Percentiles rank a stretch among this genome's conserved stretches.
Evolutionary conservation across 106 monocot genomes (phyloP).

Genomic region (Amphibolis antarctica): DNA sequence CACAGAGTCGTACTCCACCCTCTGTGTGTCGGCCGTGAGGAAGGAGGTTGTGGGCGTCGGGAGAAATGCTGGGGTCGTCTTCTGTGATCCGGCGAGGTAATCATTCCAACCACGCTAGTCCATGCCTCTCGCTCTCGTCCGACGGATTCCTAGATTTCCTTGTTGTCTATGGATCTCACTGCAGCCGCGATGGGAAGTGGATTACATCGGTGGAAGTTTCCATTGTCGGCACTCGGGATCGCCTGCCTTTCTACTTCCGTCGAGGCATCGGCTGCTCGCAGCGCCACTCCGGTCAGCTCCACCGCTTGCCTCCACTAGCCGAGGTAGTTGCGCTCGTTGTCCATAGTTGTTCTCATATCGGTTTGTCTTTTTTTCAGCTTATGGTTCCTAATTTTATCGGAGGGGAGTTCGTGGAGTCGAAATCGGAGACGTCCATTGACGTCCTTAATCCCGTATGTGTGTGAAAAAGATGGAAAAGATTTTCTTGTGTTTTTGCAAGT

Average conservation of each 20-base stretch:
- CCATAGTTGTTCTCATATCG: neutral
- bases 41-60: too few species aligned
- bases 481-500: neutral
- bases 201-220: neutral
- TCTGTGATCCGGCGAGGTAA: too few species aligned
- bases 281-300: neutral
- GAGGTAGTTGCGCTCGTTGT: too few species aligned
- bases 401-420: slow-evolving; percentile 76
- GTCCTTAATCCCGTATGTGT: slow-evolving; percentile 73
- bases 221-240: neutral
- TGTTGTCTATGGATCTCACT: too few species aligned
- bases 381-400: slow-evolving; percentile 76
- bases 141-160: too few species aligned
- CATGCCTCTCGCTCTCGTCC: too few species aligned
- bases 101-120: too few species aligned
- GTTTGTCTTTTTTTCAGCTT: slow-evolving; percentile 17
- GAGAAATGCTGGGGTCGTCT: too few species aligned
- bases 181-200: neutral
- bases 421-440: slow-evolving; percentile 50
- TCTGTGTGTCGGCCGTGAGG: too few species aligned
- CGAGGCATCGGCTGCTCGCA: neutral
- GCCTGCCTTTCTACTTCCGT: neutral
- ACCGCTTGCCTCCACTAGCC: too few species aligned
- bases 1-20: too few species aligned
- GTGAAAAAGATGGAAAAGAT: neutral